A percentile compares a stretch with the other conserved stretches of the same genome.
Conservation (phyloP, 345 rosid genomes). For the Gossypium anomalum region DNA sequence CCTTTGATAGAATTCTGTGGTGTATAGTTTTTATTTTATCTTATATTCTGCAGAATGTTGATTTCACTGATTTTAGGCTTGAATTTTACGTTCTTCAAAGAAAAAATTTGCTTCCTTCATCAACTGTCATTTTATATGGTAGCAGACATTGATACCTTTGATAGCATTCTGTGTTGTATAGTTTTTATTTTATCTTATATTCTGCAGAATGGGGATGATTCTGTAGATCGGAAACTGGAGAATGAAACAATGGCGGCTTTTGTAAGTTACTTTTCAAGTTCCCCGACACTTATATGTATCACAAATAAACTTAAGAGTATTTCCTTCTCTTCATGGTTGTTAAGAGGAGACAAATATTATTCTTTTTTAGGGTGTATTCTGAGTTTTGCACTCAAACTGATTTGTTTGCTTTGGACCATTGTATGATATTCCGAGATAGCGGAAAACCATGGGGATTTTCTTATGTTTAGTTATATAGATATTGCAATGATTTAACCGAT, state of each 20-base stretch:
- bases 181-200: not conserved
- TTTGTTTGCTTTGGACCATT: not conserved
- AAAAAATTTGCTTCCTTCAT: not conserved
- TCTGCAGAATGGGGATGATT: slow-evolving; percentile 47
- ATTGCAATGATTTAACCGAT: not conserved
- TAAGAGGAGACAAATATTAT: not conserved
- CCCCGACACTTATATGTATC: not conserved
- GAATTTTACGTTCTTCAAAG: not conserved
- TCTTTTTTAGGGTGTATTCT: not conserved
- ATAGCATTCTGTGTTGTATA: not conserved
- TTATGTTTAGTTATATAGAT: not conserved
- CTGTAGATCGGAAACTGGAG: slow-evolving; percentile 45
- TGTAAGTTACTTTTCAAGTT: slow-evolving; percentile 33
- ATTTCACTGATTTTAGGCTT: not conserved
- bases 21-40: not conserved
- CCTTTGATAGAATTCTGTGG: not conserved
- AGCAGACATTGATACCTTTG: not conserved
- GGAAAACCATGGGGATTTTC: not conserved
- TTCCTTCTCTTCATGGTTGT: slow-evolving; percentile 1
- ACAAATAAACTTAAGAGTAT: not conserved
- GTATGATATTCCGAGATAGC: not conserved
- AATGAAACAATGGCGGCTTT: slow-evolving; percentile 55
- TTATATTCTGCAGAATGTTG: not conserved
- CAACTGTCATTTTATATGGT: not conserved
- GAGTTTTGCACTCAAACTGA: not conserved